Conservation (phyloP, 2,329 filamentous ascomycete species). For the Fusarium nanum region DNA sequence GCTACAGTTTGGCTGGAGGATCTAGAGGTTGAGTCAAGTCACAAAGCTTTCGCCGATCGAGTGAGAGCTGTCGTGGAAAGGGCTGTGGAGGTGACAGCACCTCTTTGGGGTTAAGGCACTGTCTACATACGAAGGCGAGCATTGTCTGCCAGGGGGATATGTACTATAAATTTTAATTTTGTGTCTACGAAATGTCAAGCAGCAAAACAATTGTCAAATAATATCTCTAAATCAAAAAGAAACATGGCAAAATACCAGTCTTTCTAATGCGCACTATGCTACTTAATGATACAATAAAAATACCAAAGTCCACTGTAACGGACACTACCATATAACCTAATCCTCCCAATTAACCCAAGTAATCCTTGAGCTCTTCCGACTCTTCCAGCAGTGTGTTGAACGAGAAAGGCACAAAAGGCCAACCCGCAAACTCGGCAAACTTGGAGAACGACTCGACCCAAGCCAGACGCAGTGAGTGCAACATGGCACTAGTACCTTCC, state of each 20-base stretch:
- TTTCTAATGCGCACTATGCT: constrained; percentile 43
- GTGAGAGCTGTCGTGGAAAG: constrained; percentile 91
- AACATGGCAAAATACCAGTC: constrained; percentile 32
- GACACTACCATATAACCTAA: constrained; percentile 19
- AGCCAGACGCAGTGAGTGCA: constrained; percentile 89
- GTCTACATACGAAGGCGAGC: neutral
- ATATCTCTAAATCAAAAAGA: neutral
- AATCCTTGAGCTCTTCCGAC: constrained; percentile 72
- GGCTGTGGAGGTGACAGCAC: constrained; percentile 86
- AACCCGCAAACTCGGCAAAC: constrained; percentile 91
- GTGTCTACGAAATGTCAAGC: neutral
- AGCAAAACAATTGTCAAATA: neutral
- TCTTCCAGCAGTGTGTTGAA: constrained; percentile 88
- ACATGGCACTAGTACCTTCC: constrained; percentile 96
- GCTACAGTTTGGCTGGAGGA: constrained; percentile 94
- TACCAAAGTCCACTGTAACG: constrained; percentile 46
- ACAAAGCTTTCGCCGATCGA: constrained; percentile 82
- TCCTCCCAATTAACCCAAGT: constrained; percentile 56
- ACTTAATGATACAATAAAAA: constrained; percentile 52
- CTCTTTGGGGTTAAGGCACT: constrained; percentile 67
- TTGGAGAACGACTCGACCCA: constrained; percentile 99
- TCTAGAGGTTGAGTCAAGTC: constrained; percentile 87
- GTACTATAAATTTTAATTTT: neutral
- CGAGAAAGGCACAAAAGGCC: constrained; percentile 89
- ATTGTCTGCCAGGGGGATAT: neutral